Evolutionary conservation across 2,329 filamentous ascomycete species (phyloP).

Genomic region (Penicillium polonicum): DNA sequence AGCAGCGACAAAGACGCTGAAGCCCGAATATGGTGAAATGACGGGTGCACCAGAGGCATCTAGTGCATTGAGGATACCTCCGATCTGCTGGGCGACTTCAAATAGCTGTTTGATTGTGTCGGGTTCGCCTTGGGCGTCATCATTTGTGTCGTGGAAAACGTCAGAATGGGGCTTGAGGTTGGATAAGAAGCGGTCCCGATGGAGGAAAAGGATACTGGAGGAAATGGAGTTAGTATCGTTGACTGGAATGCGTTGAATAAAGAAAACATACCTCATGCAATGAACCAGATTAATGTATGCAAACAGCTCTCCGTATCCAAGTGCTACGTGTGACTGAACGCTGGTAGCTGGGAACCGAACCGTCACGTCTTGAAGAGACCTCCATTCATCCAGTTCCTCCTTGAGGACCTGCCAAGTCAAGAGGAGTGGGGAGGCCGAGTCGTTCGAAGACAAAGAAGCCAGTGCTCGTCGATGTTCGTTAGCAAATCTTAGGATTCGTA

Average conservation of each 20-base stretch:
- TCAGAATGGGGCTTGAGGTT: conserved; percentile 29
- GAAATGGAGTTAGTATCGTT: background rate
- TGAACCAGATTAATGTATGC: conserved; percentile 41
- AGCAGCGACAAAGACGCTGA: conserved; percentile 39
- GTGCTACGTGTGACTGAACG: conserved; percentile 36
- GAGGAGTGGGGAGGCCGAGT: conserved; percentile 18
- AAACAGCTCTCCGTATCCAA: conserved; percentile 39
- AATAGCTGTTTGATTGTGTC: conserved; percentile 35
- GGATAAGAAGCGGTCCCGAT: conserved; percentile 36
- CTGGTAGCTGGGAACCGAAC: conserved; percentile 36
- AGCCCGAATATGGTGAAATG: conserved; percentile 40
- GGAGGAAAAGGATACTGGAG: conserved; percentile 35
- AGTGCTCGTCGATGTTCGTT: conserved; percentile 37
- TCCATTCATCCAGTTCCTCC: conserved; percentile 38
- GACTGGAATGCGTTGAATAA: too few relatives aligned
- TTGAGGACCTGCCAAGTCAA: conserved; percentile 33
- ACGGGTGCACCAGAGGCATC: conserved; percentile 34
- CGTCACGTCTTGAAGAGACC: conserved; percentile 34
- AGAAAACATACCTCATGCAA: conserved; percentile 34
- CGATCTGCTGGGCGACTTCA: conserved; percentile 35
- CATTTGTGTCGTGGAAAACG: conserved; percentile 21
- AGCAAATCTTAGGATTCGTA: conserved; percentile 37
- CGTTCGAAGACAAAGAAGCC: conserved; percentile 18
- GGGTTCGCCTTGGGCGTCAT: conserved; percentile 16
- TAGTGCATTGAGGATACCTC: conserved; percentile 31